Conservation (phyloP, 2,329 filamentous ascomycete genomes). For the Claviceps sp. region DNA sequence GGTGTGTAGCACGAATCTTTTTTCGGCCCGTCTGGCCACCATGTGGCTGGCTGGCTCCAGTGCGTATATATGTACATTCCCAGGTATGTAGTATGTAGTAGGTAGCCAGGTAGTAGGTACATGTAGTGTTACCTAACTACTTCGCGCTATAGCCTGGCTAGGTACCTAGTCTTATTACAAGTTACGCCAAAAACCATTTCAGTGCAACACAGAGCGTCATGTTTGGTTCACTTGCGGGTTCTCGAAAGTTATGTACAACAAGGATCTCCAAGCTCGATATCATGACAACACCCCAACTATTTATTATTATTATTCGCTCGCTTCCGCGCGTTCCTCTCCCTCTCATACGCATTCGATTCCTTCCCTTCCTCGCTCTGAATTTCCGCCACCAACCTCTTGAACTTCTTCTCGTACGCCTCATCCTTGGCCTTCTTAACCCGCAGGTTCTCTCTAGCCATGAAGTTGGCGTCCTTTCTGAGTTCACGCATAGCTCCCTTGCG, state of each 20-base stretch:
- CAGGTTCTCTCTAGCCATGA: conserved; percentile 82
- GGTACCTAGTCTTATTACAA: too few species aligned
- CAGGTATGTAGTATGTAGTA: too few species aligned
- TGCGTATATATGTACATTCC: neutral
- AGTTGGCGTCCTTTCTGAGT: conserved; percentile 86
- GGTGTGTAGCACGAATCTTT: neutral
- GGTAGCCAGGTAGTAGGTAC: too few species aligned
- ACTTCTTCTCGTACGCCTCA: conserved; percentile 91
- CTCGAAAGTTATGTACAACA: neutral
- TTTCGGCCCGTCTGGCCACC: neutral
- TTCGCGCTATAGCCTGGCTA: too few species aligned
- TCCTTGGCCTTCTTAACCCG: conserved; percentile 88
- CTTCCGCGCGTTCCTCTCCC: conserved; percentile 67
- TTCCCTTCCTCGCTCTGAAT: conserved; percentile 88
- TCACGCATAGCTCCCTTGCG: conserved; percentile 90
- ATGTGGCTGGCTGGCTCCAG: conserved; percentile 1
- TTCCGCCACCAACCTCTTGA: conserved; percentile 79
- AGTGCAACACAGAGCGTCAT: neutral
- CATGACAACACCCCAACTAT: conserved; percentile 10
- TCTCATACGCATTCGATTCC: conserved; percentile 79
- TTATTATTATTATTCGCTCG: conserved; percentile 43
- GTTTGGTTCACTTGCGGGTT: neutral
- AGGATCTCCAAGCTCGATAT: neutral
- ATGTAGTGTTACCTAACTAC: neutral
- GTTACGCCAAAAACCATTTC: too few species aligned